These are phyloP conservation scores for Skeletonema marinoi DNA, from an alignment of 108 stramenopile genomes.

Conservation along the genomic window DNA sequence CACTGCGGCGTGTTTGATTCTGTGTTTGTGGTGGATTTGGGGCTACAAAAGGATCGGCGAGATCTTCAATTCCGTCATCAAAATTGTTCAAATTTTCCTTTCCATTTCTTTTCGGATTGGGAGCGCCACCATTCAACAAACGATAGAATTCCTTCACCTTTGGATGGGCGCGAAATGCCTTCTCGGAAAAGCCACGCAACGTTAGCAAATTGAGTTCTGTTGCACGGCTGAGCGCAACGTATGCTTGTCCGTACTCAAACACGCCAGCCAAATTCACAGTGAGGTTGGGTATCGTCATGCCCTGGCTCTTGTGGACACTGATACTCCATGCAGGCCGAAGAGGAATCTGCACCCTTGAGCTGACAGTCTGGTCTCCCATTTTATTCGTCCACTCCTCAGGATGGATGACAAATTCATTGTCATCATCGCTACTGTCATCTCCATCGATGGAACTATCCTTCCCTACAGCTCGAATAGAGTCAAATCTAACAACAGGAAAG, in stretches of 20 bases:
- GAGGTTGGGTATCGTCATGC: conserved; percentile 74
- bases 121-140: conserved; percentile 8
- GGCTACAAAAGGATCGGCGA: background rate
- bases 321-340: conserved; percentile 78
- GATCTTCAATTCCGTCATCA: background rate
- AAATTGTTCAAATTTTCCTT: background rate
- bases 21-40: background rate
- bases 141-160: conserved; percentile 34
- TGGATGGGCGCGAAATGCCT: conserved; percentile 56
- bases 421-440: conserved; percentile 11
- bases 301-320: conserved; percentile 84
- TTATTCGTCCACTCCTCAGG: conserved; percentile 48
- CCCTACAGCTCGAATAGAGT: conserved; percentile 21
- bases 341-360: conserved; percentile 63
- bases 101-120: background rate
- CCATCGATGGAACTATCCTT: background rate
- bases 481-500: conserved; percentile 51
- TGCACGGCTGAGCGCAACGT: conserved; percentile 89
- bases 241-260: conserved; percentile 92
- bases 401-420: conserved; percentile 41
- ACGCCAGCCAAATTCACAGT: conserved; percentile 76
- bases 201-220: conserved; percentile 57
- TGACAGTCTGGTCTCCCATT: conserved; percentile 40
- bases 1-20: background rate
- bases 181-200: conserved; percentile 58